Evolutionary conservation across 2,329 filamentous ascomycete species (phyloP).

Genomic region (Calonectria pteridis): DNA sequence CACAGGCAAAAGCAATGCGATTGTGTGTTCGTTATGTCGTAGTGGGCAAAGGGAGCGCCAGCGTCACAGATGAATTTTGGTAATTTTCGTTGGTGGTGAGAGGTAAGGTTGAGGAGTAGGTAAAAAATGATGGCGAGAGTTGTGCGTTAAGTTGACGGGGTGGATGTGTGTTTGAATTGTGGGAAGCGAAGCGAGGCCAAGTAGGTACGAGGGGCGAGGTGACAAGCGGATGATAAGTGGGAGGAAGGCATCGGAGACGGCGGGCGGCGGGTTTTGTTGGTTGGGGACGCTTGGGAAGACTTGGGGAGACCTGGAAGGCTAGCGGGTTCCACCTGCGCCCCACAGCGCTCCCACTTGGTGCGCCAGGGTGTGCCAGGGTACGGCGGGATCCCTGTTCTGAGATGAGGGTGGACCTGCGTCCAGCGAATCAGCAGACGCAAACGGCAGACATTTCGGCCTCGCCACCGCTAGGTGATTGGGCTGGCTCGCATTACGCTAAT

Average conservation of each 20-base stretch:
- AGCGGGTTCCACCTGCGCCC: slow-evolving; percentile 24
- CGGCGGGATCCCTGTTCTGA: slow-evolving; percentile 37
- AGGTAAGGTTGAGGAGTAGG: slow-evolving; percentile 17
- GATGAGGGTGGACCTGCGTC: slow-evolving; percentile 39
- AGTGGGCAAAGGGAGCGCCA: slow-evolving; percentile 29
- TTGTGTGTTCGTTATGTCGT: slow-evolving; percentile 25
- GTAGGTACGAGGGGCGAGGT: slow-evolving; percentile 43
- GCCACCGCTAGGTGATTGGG: slow-evolving; percentile 52
- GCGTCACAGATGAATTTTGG: slow-evolving; percentile 20
- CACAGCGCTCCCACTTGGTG: slow-evolving; percentile 31
- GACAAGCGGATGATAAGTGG: slow-evolving; percentile 43
- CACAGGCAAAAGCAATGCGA: slow-evolving; percentile 29
- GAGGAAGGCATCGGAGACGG: slow-evolving; percentile 43
- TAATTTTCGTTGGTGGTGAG: slow-evolving; percentile 14
- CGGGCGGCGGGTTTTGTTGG: slow-evolving; percentile 49
- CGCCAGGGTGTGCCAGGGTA: slow-evolving; percentile 9
- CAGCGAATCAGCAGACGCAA: slow-evolving; percentile 47
- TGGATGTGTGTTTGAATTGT: slow-evolving; percentile 37
- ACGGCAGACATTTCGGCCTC: slow-evolving; percentile 42
- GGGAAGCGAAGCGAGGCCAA: slow-evolving; percentile 42
- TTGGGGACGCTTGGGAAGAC: slow-evolving; percentile 42
- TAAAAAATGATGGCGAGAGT: slow-evolving; percentile 38
- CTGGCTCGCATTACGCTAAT: slow-evolving; percentile 37
- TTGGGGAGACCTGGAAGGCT: slow-evolving; percentile 18
- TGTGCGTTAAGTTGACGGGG: slow-evolving; percentile 34